Base-by-base conservation (phyloP, 163 green algal genomes). In the Chlamydomonas reinhardtii region DNA sequence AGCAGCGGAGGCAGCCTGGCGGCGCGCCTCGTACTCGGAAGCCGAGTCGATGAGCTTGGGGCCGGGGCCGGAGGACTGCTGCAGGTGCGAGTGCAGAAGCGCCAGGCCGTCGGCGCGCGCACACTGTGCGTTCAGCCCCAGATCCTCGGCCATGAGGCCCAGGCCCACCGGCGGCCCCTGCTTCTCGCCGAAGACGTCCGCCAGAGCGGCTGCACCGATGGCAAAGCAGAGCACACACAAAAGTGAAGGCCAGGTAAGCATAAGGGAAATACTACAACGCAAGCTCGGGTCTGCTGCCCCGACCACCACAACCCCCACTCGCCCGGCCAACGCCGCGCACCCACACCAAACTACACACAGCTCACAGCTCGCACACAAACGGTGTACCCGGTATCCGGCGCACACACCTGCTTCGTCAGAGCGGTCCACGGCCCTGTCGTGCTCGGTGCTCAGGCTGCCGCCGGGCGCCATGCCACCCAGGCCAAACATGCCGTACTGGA, bases 61-160 rank as follows among this genome's bases (percentile, higher is more conserved):
- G 64, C 34, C 43, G n/a, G 39, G 31, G 5, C 75, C 8, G 24
- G 9, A 27, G 4, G 4, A 22, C 56, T 61, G 68, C 25, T 39
- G 61, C 35, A 31, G 76, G 25, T 39, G 61, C 35, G 48, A 59
- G 35, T 62, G 76, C 35, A 25, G 29, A n/a, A n/a, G n/a, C n/a
- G n/a, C n/a, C n/a, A n/a, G n/a, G n/a, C n/a, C n/a, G n/a, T n/a
- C n/a, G n/a, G n/a, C n/a, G n/a, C n/a, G n/a, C n/a, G n/a, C n/a
- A n/a, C n/a, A n/a, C 76, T 75, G 76, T 17, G 64, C 29, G 39
- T 25, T 66, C 2, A 85, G 78, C 0, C 78, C 48, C 39, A 85
- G 31, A 66, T 85, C 78, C 20, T 85, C 78, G 31, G 78, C 78
- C 78, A 85, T 85, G 4, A 85, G 16, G 24, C 43, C 5, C 31